These are phyloP conservation scores for Microbotryomycetes sp. DNA, from an alignment of 1,284 basidiomycete species.

Conservation along the genomic window DNA sequence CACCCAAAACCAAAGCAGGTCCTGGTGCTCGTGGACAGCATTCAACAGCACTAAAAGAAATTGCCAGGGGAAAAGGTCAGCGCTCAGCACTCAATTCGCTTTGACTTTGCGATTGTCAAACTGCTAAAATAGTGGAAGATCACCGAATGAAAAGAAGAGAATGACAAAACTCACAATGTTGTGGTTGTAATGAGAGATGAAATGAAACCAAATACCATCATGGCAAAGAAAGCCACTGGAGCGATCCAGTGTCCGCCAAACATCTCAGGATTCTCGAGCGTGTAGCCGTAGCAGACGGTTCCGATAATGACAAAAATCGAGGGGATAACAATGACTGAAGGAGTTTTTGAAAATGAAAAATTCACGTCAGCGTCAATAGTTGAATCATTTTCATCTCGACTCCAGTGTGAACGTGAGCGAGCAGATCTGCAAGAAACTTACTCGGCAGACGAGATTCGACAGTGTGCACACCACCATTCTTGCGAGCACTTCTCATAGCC, in stretches of 20 bases:
- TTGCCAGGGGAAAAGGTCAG: neutral
- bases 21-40: conserved; percentile 6
- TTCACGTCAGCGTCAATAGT: no score
- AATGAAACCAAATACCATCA: conserved; percentile 1
- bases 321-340: neutral
- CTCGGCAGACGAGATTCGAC: neutral
- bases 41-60: conserved; percentile 1
- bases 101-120: no score
- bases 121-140: no score
- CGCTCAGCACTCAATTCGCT: no score
- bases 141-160: no score
- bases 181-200: neutral
- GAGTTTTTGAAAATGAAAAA: no score
- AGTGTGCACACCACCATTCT: conserved; percentile 1
- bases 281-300: neutral
- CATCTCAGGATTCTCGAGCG: conserved; percentile 1
- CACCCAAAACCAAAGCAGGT: conserved; percentile 2
- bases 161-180: no score
- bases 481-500: neutral
- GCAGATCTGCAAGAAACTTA: no score
- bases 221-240: neutral
- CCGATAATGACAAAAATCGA: conserved; percentile 1
- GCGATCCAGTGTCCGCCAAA: conserved; percentile 4
- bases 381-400: no score
- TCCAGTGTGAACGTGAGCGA: no score